Conservation (phyloP, 148 eudicot genomes). For the Pouteria glomerata region DNA sequence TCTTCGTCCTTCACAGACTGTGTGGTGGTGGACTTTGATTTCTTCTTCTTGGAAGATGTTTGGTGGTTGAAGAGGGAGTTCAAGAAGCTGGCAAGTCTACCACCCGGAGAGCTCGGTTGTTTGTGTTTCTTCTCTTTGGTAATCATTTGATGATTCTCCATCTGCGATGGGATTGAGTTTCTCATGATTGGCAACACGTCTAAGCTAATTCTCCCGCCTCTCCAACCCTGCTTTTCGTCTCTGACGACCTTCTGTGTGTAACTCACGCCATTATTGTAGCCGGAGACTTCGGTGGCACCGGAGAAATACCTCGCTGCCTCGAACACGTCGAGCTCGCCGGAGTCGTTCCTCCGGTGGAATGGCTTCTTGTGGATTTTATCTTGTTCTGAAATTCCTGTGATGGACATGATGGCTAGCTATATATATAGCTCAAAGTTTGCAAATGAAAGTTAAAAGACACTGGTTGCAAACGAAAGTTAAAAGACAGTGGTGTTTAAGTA, state of each 20-base stretch:
- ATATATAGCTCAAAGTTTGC: no score
- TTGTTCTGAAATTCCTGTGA: conserved; percentile 15
- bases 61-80: conserved; percentile 76
- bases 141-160: conserved; percentile 15
- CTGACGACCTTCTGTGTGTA: conserved; percentile 18
- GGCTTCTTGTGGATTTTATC: conserved; percentile 38
- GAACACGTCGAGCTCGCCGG: conserved; percentile 82
- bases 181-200: conserved; percentile 55
- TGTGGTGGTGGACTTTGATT: conserved; percentile 29
- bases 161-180: conserved; percentile 20
- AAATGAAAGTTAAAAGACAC: no score
- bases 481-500: not conserved
- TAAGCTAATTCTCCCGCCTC: conserved; percentile 61
- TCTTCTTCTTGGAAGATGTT: conserved; percentile 59
- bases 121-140: conserved; percentile 52
- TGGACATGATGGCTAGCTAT: conserved; percentile 42
- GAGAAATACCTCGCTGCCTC: conserved; percentile 75
- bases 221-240: conserved; percentile 28
- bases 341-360: conserved; percentile 43
- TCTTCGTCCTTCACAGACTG: conserved; percentile 55
- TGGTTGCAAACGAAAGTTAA: no score
- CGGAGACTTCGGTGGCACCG: conserved; percentile 30
- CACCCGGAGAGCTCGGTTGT: conserved; percentile 94
- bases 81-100: conserved; percentile 66
- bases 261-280: conserved; percentile 2